phyloP scores from a whole-genome alignment of 2,329 filamentous ascomycete genomes.

The Colletotrichum abscissum region DNA sequence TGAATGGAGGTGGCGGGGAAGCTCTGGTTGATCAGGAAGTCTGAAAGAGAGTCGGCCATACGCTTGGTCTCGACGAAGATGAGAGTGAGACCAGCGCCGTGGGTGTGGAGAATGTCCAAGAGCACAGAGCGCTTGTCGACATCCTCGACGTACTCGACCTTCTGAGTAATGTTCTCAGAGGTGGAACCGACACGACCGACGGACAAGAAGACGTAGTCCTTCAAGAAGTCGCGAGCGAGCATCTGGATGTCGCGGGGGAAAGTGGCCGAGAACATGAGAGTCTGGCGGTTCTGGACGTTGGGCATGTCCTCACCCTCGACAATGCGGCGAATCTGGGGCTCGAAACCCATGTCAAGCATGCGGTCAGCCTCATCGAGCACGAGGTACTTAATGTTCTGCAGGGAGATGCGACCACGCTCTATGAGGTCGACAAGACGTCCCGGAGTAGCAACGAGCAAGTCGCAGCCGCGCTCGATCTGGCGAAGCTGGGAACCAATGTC shows the following conservation, averaged over 20 bases:
- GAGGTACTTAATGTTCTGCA: constrained; percentile 98
- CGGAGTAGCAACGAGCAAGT: constrained; percentile 95
- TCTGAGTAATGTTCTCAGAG: constrained; percentile 99
- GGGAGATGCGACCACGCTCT: constrained; percentile 97
- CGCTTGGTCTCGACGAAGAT: constrained; percentile 99
- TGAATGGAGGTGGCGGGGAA: constrained; percentile 99
- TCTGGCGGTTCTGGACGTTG: constrained; percentile 83
- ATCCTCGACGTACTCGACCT: constrained; percentile 98
- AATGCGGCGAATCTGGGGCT: constrained; percentile 98
- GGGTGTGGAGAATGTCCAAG: constrained; percentile 96
- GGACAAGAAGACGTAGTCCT: constrained; percentile 99
- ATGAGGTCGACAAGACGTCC: constrained; percentile 98
- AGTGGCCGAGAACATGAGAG: constrained; percentile 99
- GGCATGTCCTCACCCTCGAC: constrained; percentile 99
- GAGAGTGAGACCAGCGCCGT: constrained; percentile 87
- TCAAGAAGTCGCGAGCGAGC: constrained; percentile 97
- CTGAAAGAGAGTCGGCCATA: constrained; percentile 97
- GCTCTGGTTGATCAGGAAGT: constrained; percentile 98
- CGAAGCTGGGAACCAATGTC: constrained; percentile 98
- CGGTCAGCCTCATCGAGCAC: constrained; percentile 99
- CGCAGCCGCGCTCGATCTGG: constrained; percentile 96
- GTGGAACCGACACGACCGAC: constrained; percentile 98
- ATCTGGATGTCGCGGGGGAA: constrained; percentile 99
- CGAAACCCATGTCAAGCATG: constrained; percentile 99
- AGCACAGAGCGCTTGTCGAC: constrained; percentile 97